phyloP scores from a whole-genome alignment of 2,329 filamentous ascomycete species.

The Trichoderma breve region DNA sequence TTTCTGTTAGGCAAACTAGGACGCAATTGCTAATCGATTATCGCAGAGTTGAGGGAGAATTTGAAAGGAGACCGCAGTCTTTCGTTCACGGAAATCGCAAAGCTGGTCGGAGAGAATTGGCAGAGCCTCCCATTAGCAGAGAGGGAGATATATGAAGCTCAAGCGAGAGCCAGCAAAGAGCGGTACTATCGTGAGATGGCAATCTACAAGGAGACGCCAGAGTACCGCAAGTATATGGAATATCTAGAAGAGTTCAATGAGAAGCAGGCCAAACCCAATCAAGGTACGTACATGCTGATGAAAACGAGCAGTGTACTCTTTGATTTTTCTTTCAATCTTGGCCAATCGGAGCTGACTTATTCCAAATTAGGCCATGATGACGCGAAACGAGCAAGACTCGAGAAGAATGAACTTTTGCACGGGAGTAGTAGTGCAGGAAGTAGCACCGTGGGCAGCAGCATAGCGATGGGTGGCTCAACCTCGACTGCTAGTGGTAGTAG shows the following conservation, averaged over 20 bases:
- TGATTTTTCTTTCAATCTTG: neutral
- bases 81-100: constrained; percentile 80
- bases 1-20: neutral
- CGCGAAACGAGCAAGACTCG: constrained; percentile 49
- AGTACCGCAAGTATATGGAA: constrained; percentile 65
- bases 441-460: constrained; percentile 37
- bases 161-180: constrained; percentile 72
- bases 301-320: neutral
- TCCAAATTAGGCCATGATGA: constrained; percentile 35
- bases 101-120: constrained; percentile 79
- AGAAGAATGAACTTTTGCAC: constrained; percentile 37
- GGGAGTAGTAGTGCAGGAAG: constrained; percentile 32
- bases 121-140: constrained; percentile 65
- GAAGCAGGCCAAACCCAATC: constrained; percentile 59
- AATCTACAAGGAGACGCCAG: constrained; percentile 73
- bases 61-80: constrained; percentile 68
- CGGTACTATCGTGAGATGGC: constrained; percentile 70
- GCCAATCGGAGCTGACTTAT: constrained; percentile 16
- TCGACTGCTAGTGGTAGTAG: constrained; percentile 46
- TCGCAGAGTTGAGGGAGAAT: constrained; percentile 71
- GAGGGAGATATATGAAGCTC: constrained; percentile 70
- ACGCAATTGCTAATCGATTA: neutral
- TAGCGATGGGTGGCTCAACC: constrained; percentile 36
- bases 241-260: constrained; percentile 78
- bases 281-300: constrained; percentile 45